A percentile compares a stretch with the other conserved stretches of the same genome.
These are phyloP conservation scores for Dryadomyces quercus-mongolicae DNA, from an alignment of 2,329 filamentous ascomycete genomes.

Conservation along the genomic window DNA sequence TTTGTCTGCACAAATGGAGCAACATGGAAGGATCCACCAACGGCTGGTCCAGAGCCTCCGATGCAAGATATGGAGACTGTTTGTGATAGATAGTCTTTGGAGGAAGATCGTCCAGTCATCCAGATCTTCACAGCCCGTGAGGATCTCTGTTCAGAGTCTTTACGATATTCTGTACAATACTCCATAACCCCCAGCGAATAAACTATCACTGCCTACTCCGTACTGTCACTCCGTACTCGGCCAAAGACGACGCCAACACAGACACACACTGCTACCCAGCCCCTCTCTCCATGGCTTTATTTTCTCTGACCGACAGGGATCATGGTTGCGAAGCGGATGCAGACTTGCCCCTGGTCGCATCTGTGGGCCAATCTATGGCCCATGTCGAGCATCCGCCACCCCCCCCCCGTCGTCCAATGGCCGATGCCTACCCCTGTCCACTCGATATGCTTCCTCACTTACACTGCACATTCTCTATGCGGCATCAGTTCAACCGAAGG, in stretches of 20 bases:
- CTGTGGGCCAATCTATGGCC: background rate
- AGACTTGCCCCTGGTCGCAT: background rate
- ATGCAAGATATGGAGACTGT: too few relatives aligned
- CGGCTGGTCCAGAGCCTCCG: too few relatives aligned
- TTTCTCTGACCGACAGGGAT: background rate
- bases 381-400: background rate
- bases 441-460: background rate
- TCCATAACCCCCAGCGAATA: too few relatives aligned
- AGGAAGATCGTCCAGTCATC: too few relatives aligned
- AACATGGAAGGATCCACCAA: too few relatives aligned
- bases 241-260: background rate
- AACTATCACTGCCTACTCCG: too few relatives aligned
- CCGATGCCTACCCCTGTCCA: background rate
- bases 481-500: background rate
- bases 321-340: background rate
- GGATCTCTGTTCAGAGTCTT: too few relatives aligned
- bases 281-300: background rate
- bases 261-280: background rate
- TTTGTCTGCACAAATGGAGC: too few relatives aligned
- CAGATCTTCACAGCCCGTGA: too few relatives aligned
- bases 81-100: too few relatives aligned
- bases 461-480: background rate
- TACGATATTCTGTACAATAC: too few relatives aligned
- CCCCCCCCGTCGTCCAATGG: background rate
- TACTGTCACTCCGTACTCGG: background rate